phyloP scores from a whole-genome alignment of 2,329 filamentous ascomycete genomes.

The Chrysosphaeria jannelii region DNA sequence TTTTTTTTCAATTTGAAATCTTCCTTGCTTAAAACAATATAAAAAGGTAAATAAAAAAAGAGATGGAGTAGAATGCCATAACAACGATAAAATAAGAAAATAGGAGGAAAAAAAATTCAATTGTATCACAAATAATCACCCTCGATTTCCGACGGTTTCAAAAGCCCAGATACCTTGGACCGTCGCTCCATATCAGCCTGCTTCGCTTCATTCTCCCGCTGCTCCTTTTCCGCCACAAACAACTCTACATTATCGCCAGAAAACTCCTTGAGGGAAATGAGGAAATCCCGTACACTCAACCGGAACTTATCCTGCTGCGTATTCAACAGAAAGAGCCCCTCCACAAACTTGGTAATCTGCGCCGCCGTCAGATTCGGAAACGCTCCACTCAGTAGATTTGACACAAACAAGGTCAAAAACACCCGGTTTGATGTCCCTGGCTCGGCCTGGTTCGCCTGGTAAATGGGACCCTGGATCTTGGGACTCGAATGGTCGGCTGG shows the following conservation, averaged over 20 bases:
- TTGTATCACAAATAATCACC: slow-evolving; percentile 36
- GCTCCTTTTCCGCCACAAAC: slow-evolving; percentile 80
- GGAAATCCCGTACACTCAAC: slow-evolving; percentile 79
- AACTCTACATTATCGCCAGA: slow-evolving; percentile 84
- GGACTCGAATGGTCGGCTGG: slow-evolving; percentile 33
- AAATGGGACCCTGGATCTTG: slow-evolving; percentile 82
- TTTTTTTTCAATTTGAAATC: too few relatives aligned
- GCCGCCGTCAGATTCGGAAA: slow-evolving; percentile 77
- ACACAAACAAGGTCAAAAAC: slow-evolving; percentile 70
- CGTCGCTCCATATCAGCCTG: slow-evolving; percentile 71
- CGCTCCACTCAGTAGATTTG: slow-evolving; percentile 55
- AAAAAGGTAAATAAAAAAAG: not conserved
- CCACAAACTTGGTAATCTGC: slow-evolving; percentile 75
- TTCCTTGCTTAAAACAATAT: not conserved
- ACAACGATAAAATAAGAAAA: not conserved
- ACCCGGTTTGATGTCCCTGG: slow-evolving; percentile 67
- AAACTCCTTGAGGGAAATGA: slow-evolving; percentile 93
- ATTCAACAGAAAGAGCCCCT: slow-evolving; percentile 67
- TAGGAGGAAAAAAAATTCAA: not conserved
- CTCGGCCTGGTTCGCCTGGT: slow-evolving; percentile 54
- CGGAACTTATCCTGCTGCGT: slow-evolving; percentile 85
- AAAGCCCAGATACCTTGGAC: slow-evolving; percentile 78
- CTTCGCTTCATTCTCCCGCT: slow-evolving; percentile 60
- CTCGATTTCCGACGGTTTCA: slow-evolving; percentile 93
- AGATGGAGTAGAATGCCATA: not conserved